Evolutionary conservation across 352 stramenopile species (phyloP).

Genomic region (Globisporangium iwayamae): DNA sequence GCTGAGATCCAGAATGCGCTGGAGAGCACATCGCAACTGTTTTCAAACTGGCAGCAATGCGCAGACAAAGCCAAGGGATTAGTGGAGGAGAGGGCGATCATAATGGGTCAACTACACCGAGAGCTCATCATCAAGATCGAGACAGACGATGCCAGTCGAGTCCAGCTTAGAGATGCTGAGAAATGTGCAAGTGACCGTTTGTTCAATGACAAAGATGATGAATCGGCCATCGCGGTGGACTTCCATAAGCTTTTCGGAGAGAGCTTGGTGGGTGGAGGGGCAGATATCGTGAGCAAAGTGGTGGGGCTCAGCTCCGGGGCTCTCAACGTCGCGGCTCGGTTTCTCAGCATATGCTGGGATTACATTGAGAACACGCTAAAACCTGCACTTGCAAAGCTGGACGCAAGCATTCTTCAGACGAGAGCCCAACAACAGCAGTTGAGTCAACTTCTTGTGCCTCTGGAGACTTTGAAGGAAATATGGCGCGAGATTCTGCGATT

Average conservation of each 20-base stretch:
- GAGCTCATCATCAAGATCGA: slow-evolving; percentile 1
- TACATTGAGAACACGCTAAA: slow-evolving; percentile 2
- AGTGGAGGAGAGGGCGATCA: slow-evolving; percentile 2
- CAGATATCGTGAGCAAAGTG: neutral
- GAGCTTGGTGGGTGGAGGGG: neutral
- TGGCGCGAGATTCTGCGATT: slow-evolving; percentile 8
- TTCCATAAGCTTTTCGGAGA: neutral
- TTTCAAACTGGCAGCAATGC: slow-evolving; percentile 1
- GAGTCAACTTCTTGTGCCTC: neutral
- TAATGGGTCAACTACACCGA: slow-evolving; percentile 2
- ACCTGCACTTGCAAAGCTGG: slow-evolving; percentile 1
- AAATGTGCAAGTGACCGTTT: neutral
- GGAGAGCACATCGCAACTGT: neutral
- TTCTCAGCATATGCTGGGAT: slow-evolving; percentile 7
- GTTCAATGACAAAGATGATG: neutral
- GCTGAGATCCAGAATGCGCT: slow-evolving; percentile 17
- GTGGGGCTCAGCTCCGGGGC: slow-evolving; percentile 5
- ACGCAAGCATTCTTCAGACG: neutral
- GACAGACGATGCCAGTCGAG: neutral
- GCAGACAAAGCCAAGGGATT: neutral
- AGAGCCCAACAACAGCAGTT: neutral
- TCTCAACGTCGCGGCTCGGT: slow-evolving; percentile 2
- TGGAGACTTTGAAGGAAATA: slow-evolving; percentile 1
- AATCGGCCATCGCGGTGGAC: neutral
- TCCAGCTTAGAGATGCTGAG: neutral